phyloP scores from a whole-genome alignment of 2,329 filamentous ascomycete genomes.

The Nothopassalora personata region DNA sequence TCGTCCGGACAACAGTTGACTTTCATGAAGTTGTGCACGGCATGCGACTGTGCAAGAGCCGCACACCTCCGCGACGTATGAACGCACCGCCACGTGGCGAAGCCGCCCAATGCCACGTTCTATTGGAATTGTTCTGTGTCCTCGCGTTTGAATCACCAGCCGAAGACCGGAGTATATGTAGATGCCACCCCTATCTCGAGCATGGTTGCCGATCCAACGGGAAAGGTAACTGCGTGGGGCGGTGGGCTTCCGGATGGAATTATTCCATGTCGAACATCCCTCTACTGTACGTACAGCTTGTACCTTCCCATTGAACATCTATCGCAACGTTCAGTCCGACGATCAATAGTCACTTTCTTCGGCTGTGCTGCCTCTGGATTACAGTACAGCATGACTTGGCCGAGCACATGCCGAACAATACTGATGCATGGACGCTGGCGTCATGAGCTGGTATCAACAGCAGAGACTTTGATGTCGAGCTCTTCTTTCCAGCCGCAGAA shows the following conservation, averaged over 20 bases:
- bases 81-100: neutral
- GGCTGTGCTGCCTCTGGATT: neutral
- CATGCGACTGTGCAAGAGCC: neutral
- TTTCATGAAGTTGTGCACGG: too few relatives aligned
- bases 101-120: neutral
- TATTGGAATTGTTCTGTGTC: neutral
- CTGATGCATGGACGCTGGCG: neutral
- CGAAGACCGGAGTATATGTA: neutral
- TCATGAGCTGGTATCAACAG: too few relatives aligned
- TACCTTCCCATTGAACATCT: neutral
- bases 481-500: too few relatives aligned
- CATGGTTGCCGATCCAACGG: neutral
- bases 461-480: too few relatives aligned
- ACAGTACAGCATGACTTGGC: neutral
- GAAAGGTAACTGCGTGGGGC: neutral
- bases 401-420: neutral
- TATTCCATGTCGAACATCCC: neutral
- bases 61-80: neutral
- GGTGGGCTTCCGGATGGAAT: neutral
- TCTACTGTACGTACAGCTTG: too few relatives aligned
- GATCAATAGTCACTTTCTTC: neutral
- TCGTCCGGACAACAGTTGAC: too few relatives aligned
- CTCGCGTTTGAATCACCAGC: neutral
- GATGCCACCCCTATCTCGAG: neutral
- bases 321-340: too few relatives aligned